phyloP scores from a whole-genome alignment of 106 monocot species.

The Posidonia australis region DNA sequence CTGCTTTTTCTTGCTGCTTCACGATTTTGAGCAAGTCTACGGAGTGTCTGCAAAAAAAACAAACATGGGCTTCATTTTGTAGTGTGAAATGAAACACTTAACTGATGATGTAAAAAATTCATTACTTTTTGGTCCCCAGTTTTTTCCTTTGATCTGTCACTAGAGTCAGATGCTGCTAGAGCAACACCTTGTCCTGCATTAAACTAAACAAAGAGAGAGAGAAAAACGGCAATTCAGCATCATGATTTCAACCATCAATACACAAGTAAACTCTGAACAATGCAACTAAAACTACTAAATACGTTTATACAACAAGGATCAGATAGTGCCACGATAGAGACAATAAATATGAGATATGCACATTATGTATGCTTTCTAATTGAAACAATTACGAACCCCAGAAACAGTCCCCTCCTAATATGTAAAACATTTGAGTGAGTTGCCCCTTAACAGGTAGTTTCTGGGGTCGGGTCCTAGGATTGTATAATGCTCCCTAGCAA shows the following conservation, averaged over 20 bases:
- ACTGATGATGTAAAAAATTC: not conserved
- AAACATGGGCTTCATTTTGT: no score
- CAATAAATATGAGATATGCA: no score
- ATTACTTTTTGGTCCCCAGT: conserved; percentile 66
- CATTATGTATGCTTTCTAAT: no score
- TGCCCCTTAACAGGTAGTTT: no score
- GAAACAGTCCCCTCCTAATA: no score
- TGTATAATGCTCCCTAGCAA: no score
- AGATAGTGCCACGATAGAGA: no score
- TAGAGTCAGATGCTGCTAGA: conserved; percentile 69
- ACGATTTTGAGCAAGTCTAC: conserved; percentile 86
- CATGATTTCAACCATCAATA: not conserved
- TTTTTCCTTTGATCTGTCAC: conserved; percentile 92
- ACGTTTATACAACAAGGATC: no score
- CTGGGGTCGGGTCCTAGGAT: no score
- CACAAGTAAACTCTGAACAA: not conserved
- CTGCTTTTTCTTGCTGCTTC: conserved; percentile 93
- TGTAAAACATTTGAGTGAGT: no score
- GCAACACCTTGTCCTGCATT: conserved; percentile 37
- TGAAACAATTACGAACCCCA: no score
- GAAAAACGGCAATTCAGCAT: not conserved
- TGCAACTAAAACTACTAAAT: not conserved
- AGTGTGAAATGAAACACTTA: not conserved
- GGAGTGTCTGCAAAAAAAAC: conserved; percentile 43
- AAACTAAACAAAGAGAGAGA: conserved; percentile 37